phyloP scores from a whole-genome alignment of 2,329 filamentous ascomycete genomes.

The Acephala macrosclerotiorum region DNA sequence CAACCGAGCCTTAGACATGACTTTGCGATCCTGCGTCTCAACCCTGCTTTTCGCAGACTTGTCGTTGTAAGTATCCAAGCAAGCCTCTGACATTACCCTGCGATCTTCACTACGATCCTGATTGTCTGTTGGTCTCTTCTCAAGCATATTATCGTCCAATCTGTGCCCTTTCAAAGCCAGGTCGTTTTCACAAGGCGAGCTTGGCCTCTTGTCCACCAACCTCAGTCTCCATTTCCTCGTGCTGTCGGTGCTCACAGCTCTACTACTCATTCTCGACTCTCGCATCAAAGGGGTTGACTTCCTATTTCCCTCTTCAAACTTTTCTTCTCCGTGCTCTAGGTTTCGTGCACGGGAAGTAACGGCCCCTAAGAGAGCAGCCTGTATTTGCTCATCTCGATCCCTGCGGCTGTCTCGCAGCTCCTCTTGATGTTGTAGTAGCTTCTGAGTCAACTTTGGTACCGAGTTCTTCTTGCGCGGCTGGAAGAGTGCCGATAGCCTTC shows the following conservation, averaged over 20 bases:
- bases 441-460: conserved; percentile 25
- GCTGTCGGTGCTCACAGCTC: conserved; percentile 1
- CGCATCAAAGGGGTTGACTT: background rate
- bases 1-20: too few species aligned
- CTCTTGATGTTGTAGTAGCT: conserved; percentile 27
- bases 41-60: too few species aligned
- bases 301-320: background rate
- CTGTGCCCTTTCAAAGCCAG: conserved; percentile 17
- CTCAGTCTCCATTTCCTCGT: conserved; percentile 22
- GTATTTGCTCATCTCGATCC: conserved; percentile 16
- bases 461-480: conserved; percentile 18
- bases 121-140: background rate
- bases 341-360: background rate
- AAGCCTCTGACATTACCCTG: background rate
- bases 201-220: conserved; percentile 22
- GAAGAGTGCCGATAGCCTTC: conserved; percentile 19
- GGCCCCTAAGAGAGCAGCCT: background rate
- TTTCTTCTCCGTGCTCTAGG: background rate
- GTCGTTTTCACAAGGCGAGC: conserved; percentile 12
- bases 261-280: background rate
- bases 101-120: background rate
- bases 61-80: background rate
- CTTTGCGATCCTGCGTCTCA: too few species aligned
- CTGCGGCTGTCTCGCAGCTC: conserved; percentile 22
- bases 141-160: background rate